A percentile compares a stretch with the other conserved stretches of the same genome.
These are phyloP conservation scores for Pterocarpus macrocarpus DNA, from an alignment of 306 rosid species.

Conservation along the genomic window DNA sequence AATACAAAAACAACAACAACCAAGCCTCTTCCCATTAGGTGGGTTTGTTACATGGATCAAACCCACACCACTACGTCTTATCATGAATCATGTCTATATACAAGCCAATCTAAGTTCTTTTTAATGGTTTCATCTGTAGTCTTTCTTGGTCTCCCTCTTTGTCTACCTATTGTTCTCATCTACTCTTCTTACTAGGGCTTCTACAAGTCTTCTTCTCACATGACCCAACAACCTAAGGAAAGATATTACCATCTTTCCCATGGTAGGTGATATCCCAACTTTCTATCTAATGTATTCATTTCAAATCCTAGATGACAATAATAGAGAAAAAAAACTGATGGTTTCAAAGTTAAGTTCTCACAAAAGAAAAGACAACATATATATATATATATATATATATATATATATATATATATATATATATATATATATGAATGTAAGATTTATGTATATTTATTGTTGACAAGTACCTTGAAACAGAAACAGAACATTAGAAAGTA, in stretches of 20 bases:
- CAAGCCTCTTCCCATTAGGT: background rate
- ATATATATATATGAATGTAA: background rate
- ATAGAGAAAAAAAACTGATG: background rate
- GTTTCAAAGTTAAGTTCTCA: constrained; percentile 12
- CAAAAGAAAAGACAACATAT: constrained; percentile 20
- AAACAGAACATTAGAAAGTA: background rate
- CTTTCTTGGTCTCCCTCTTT: no score
- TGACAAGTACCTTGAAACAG: background rate
- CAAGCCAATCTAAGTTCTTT: background rate
- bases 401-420: no score
- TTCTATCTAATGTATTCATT: no score
- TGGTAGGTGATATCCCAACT: no score
- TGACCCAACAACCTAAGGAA: no score
- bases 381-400: background rate
- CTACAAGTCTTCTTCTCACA: no score
- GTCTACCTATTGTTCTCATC: no score
- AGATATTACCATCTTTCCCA: no score
- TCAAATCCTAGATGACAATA: no score
- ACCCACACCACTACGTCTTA: background rate
- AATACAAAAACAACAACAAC: background rate
- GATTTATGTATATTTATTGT: background rate
- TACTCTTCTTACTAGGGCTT: no score
- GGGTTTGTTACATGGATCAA: no score
- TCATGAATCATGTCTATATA: background rate
- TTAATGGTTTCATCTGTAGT: background rate